Conservation (phyloP, 768 basidiomycete genomes). For the Cystobasidium tubakii region DNA sequence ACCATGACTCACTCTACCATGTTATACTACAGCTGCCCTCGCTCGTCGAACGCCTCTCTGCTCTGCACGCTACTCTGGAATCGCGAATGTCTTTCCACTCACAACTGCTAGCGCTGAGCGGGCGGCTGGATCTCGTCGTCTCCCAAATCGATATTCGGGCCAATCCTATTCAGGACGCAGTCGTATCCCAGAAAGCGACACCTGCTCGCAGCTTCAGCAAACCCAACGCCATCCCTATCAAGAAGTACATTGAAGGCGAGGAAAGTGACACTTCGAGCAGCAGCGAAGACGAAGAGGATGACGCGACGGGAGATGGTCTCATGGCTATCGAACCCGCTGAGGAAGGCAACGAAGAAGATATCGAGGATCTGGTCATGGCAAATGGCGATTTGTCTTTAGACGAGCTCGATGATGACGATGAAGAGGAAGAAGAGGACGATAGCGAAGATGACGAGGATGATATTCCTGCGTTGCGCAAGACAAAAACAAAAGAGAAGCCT, state of each 20-base stretch:
- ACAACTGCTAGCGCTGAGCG: constrained; percentile 74
- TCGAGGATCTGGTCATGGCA: constrained; percentile 45
- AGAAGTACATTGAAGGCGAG: constrained; percentile 54
- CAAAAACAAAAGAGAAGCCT: not conserved
- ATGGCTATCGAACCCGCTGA: constrained; percentile 59
- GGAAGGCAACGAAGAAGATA: constrained; percentile 65
- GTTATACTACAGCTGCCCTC: constrained; percentile 68
- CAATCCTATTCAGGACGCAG: constrained; percentile 44
- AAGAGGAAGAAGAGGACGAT: constrained; percentile 56
- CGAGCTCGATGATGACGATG: constrained; percentile 44
- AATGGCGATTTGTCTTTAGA: constrained; percentile 41
- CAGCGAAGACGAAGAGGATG: constrained; percentile 57
- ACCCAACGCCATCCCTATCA: constrained; percentile 26
- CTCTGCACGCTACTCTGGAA: constrained; percentile 72
- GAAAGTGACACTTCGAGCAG: constrained; percentile 70
- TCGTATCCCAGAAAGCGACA: constrained; percentile 41
- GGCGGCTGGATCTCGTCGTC: constrained; percentile 85
- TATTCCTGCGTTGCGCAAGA: constrained; percentile 13
- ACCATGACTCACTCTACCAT: not conserved
- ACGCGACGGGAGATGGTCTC: constrained; percentile 52
- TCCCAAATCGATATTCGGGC: constrained; percentile 84
- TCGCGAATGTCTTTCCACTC: constrained; percentile 75
- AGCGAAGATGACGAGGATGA: constrained; percentile 52
- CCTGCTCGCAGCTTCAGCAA: constrained; percentile 50
- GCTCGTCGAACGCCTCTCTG: constrained; percentile 76